Conservation (phyloP, 768 basidiomycete species). For the Boletus reticulatus region DNA sequence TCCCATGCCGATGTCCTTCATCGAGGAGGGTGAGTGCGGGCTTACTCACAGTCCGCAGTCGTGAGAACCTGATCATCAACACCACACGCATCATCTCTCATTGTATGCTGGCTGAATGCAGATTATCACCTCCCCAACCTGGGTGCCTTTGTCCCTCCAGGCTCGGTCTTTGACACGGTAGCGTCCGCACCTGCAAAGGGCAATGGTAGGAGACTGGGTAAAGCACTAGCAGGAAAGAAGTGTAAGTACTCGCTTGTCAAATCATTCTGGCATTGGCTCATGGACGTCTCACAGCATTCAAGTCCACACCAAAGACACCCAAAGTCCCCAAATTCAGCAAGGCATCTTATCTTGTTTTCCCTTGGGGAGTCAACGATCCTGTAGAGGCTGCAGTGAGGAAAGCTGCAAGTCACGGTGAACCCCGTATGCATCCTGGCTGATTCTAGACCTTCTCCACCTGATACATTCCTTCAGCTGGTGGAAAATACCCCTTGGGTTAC, state of each 20-base stretch:
- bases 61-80: conserved; percentile 6
- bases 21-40: conserved; percentile 15
- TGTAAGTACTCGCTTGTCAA: background rate
- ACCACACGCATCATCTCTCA: background rate
- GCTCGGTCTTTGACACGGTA: conserved; percentile 16
- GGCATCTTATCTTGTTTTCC: conserved; percentile 68
- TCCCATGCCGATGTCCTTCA: conserved; percentile 35
- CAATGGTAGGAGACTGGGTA: conserved; percentile 9
- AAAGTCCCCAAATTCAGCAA: conserved; percentile 22
- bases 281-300: background rate
- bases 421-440: conserved; percentile 5
- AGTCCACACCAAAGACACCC: conserved; percentile 12
- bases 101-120: background rate
- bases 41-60: background rate
- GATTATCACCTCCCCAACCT: conserved; percentile 23
- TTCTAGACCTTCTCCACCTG: background rate
- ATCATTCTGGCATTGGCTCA: background rate
- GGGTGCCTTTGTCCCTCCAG: conserved; percentile 26
- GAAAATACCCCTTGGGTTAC: conserved; percentile 13
- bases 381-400: conserved; percentile 40
- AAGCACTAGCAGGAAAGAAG: conserved; percentile 14
- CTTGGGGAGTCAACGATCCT: conserved; percentile 88
- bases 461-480: background rate
- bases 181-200: conserved; percentile 1
- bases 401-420: conserved; percentile 11